A percentile compares a stretch with the other conserved stretches of the same genome.
Evolutionary conservation across 495 filamentous ascomycete genomes (phyloP).

Genomic region (Polyplosphaeria fusca): DNA sequence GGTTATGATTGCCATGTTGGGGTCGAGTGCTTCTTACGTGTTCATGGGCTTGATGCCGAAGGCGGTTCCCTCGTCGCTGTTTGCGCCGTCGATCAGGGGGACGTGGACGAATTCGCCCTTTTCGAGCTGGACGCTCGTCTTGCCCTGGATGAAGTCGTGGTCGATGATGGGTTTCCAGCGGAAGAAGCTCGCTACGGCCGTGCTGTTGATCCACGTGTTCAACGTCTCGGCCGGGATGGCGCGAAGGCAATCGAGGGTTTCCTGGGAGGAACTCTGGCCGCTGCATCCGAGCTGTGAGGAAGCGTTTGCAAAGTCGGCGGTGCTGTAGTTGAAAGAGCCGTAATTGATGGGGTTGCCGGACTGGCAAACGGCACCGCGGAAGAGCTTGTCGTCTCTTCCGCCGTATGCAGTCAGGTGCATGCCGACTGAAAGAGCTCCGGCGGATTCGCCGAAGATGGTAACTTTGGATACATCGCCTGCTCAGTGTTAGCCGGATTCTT

Average conservation of each 20-base stretch:
- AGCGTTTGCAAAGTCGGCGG: constrained; percentile 21
- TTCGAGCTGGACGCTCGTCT: constrained; percentile 38
- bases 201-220: constrained; percentile 54
- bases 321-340: constrained; percentile 22
- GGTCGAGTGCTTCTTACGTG: constrained; percentile 41
- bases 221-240: constrained; percentile 55
- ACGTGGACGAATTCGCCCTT: constrained; percentile 53
- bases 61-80: constrained; percentile 61
- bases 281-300: constrained; percentile 44
- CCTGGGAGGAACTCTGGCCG: constrained; percentile 21
- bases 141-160: constrained; percentile 47
- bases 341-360: constrained; percentile 40
- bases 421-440: constrained; percentile 36
- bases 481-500: background rate
- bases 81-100: constrained; percentile 58
- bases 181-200: constrained; percentile 34
- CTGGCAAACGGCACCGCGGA: constrained; percentile 54
- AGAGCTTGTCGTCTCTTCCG: constrained; percentile 49
- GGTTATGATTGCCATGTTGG: too few species aligned
- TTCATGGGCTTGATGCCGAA: constrained; percentile 51
- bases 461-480: constrained; percentile 38
- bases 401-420: constrained; percentile 42
- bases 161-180: constrained; percentile 49
- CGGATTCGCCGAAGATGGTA: constrained; percentile 37
- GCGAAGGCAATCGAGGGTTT: constrained; percentile 48